Evolutionary conservation across 306 rosid species (phyloP).

Genomic region (Fagus sylvatica): DNA sequence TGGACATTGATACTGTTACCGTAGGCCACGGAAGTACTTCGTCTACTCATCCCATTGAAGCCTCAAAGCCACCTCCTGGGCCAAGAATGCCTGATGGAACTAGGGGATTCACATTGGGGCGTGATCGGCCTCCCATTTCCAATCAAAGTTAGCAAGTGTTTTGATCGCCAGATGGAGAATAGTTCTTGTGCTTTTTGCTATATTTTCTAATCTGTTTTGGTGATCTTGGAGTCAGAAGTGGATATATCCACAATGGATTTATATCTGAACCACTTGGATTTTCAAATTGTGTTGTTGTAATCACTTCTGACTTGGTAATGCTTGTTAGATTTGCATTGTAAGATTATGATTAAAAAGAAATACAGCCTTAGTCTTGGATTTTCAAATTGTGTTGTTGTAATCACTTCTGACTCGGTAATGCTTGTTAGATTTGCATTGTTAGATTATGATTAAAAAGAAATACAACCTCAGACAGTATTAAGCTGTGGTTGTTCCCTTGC

Average conservation of each 20-base stretch:
- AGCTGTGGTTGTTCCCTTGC: neutral
- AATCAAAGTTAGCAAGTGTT: conserved; percentile 41
- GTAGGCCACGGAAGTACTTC: conserved; percentile 79
- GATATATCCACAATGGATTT: conserved; percentile 3
- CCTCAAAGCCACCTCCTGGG: conserved; percentile 90
- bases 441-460: neutral
- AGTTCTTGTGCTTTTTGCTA: conserved; percentile 20
- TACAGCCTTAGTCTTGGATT: neutral
- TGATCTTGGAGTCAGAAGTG: conserved; percentile 22
- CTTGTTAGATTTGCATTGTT: no score
- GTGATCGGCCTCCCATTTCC: conserved; percentile 70
- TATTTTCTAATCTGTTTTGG: conserved; percentile 7
- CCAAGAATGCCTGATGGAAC: conserved; percentile 99
- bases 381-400: no score
- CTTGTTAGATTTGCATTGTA: neutral
- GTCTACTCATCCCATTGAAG: conserved; percentile 53
- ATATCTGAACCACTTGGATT: neutral
- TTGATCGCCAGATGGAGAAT: conserved; percentile 10
- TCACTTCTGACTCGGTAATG: no score
- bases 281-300: neutral
- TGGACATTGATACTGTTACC: neutral
- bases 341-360: neutral
- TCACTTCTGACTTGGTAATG: neutral
- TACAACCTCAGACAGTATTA: neutral
- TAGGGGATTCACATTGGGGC: conserved; percentile 87